phyloP scores from a whole-genome alignment of 129 eudicot species.

The Helianthus tuberosus region DNA sequence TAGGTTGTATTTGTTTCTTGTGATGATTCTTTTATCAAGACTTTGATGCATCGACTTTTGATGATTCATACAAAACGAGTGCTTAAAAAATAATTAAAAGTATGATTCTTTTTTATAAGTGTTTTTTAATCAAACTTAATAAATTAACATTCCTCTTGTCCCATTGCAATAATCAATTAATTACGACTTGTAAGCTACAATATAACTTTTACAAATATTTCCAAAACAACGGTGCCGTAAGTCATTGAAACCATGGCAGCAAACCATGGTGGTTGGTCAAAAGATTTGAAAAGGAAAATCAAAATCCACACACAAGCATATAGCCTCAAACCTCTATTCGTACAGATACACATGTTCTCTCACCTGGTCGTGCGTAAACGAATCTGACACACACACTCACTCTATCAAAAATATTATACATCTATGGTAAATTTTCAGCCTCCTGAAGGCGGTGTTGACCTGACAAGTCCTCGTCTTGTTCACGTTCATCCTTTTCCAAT shows the following conservation, averaged over 20 bases:
- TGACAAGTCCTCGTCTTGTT: not conserved
- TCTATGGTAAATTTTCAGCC: constrained; percentile 19
- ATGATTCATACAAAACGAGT: too few species aligned
- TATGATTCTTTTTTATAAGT: too few species aligned
- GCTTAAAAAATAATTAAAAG: too few species aligned
- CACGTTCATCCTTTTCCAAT: constrained; percentile 15
- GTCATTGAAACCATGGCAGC: not conserved
- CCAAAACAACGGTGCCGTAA: not conserved
- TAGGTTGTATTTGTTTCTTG: too few species aligned
- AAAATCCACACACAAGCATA: constrained; percentile 21
- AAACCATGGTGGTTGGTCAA: not conserved
- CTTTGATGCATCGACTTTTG: too few species aligned
- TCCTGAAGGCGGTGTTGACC: constrained; percentile 16
- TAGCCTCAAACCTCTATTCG: not conserved
- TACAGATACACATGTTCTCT: constrained; percentile 17
- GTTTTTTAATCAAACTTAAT: too few species aligned
- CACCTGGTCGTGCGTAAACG: not conserved
- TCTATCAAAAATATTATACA: not conserved
- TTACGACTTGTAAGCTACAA: too few species aligned
- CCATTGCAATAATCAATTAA: too few species aligned
- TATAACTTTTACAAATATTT: not conserved
- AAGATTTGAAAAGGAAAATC: not conserved
- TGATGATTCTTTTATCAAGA: too few species aligned
- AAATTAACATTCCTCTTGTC: too few species aligned
- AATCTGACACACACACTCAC: not conserved